Conservation (phyloP, 2,329 filamentous ascomycete species). For the Hypocreales sp. region DNA sequence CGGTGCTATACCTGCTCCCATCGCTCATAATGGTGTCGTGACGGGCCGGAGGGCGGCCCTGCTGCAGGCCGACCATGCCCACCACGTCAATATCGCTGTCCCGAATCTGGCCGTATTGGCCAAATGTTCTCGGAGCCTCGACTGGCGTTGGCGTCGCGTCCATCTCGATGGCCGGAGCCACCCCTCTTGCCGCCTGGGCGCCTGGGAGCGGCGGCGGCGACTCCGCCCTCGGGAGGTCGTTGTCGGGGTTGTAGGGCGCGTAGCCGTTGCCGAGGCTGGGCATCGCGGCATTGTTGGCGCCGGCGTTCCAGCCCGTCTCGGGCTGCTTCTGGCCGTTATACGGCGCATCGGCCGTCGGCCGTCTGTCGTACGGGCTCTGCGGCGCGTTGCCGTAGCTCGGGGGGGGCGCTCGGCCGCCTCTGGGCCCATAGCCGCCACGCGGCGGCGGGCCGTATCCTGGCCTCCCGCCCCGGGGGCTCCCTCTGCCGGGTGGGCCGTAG, state of each 20-base stretch:
- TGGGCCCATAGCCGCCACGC: slow-evolving; percentile 15
- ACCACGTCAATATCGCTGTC: slow-evolving; percentile 59
- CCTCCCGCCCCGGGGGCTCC: slow-evolving; percentile 21
- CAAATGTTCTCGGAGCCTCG: slow-evolving; percentile 23
- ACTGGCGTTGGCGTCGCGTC: slow-evolving; percentile 45
- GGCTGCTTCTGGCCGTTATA: slow-evolving; percentile 15
- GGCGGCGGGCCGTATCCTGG: slow-evolving; percentile 16
- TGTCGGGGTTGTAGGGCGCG: slow-evolving; percentile 24
- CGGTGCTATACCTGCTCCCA: slow-evolving; percentile 55
- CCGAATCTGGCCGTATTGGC: slow-evolving; percentile 30
- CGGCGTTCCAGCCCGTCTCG: background rate
- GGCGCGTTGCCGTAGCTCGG: slow-evolving; percentile 24
- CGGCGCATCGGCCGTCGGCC: slow-evolving; percentile 16
- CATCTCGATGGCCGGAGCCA: slow-evolving; percentile 74
- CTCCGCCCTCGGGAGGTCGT: slow-evolving; percentile 40
- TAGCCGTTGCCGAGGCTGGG: slow-evolving; percentile 14
- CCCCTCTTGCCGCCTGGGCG: slow-evolving; percentile 18
- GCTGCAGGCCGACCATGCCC: slow-evolving; percentile 59
- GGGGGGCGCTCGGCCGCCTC: slow-evolving; percentile 15
- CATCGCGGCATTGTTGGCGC: slow-evolving; percentile 5
- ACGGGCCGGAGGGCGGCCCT: slow-evolving; percentile 25
- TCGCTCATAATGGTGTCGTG: slow-evolving; percentile 45
- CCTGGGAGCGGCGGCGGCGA: slow-evolving; percentile 46
- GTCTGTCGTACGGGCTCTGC: slow-evolving; percentile 20
- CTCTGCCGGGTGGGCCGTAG: slow-evolving; percentile 21